Evolutionary conservation across 495 filamentous ascomycete genomes (phyloP), one percentile per base, ranked within the genome.

Genomic region (Neurospora africana): DNA sequence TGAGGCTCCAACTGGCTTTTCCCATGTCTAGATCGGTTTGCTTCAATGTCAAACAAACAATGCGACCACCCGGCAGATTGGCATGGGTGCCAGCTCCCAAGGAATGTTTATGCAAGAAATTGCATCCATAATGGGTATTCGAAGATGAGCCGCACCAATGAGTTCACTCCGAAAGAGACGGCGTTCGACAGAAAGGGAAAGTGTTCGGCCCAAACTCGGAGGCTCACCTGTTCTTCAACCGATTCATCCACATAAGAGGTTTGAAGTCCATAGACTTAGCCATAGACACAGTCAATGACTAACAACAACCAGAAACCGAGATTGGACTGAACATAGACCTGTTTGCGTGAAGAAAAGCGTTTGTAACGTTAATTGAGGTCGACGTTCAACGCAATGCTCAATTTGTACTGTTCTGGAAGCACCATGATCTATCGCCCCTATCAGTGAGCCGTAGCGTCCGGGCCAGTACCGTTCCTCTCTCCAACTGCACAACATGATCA

Each of bases 401-500:
- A 61, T 61, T 7, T 15, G 10, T 30, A 30, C 13, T 61, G 5
- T 30, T 15, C 21, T 58, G 11, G 0, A 27, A 58, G 21, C 0
- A 15, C 10, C 11, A 27, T 27, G 0, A 15, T 53, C 41, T 35
- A 6, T 68, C 17, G 6, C 19, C n/a, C 19, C 17, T 58, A 17
- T 76, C 72, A 73, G 36, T 79, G 79, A 27, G 75, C 74, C 68
- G 77, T 78, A 75, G 82, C 82, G 23, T 61, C 53, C 3, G 83
- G 83, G 4, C 82, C 84, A 8, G 78, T 76, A 19, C 76, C 82
- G 71, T 86, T 86, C 71, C 75, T 84, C 78, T 86, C 85, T 38
- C 85, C 85, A 41, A 86, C 85, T 87, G 70, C 67, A 77, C 65
- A 36, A 40, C 40, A 67, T 41, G 11, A 36, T 72, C 33, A 74